Percentiles rank a stretch among this genome's conserved stretches.
Conservation (phyloP, 169 alveolate genomes). For the Plasmodium vivax region DNA sequence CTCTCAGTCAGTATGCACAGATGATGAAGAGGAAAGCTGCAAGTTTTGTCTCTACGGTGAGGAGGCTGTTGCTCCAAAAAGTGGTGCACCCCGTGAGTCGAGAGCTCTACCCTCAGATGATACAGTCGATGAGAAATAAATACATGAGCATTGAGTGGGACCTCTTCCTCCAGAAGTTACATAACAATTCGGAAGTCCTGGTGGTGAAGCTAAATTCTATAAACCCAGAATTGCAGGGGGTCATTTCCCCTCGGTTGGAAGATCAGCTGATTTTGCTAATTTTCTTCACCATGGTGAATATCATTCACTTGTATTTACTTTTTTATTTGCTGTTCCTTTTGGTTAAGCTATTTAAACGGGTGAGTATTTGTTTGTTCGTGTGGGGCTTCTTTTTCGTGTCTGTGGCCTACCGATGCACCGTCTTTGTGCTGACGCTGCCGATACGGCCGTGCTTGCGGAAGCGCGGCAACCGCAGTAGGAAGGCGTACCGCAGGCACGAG, state of each 20-base stretch:
- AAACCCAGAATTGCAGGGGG: slow-evolving; percentile 50
- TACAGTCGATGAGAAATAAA: neutral
- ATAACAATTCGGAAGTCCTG: slow-evolving; percentile 14
- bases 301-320: slow-evolving; percentile 34
- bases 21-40: neutral
- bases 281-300: slow-evolving; percentile 20
- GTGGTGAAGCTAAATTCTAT: slow-evolving; percentile 28
- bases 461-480: neutral
- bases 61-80: neutral
- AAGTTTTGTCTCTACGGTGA: neutral
- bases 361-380: neutral
- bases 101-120: neutral
- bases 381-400: neutral
- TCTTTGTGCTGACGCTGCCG: slow-evolving; percentile 37
- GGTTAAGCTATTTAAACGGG: neutral
- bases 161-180: neutral
- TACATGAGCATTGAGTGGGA: neutral
- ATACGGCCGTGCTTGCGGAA: slow-evolving; percentile 25
- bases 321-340: slow-evolving; percentile 23
- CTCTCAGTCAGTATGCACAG: neutral
- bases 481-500: slow-evolving; percentile 24
- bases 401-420: neutral
- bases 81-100: neutral
- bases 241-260: neutral
- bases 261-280: slow-evolving; percentile 30